Evolutionary conservation across 148 eudicot genomes (phyloP).

Genomic region (Salicornia ramosissima): DNA sequence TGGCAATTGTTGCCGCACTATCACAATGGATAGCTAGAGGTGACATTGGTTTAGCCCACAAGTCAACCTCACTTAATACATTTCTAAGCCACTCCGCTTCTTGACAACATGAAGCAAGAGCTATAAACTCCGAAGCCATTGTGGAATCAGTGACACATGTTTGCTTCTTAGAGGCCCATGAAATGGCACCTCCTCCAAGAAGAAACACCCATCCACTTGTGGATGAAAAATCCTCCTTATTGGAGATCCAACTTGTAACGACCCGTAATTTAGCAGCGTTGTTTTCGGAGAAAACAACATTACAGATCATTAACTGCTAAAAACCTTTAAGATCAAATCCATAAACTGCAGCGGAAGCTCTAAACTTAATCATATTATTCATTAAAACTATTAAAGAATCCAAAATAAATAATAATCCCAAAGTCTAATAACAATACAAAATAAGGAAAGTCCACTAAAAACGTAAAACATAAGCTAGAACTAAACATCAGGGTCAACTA

Average conservation of each 20-base stretch:
- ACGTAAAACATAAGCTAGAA: too few relatives aligned
- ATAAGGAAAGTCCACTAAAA: too few relatives aligned
- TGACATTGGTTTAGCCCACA: background rate
- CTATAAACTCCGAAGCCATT: slow-evolving; percentile 23
- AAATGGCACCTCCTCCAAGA: slow-evolving; percentile 12
- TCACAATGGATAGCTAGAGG: background rate
- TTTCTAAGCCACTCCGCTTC: slow-evolving; percentile 8
- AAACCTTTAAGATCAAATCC: too few relatives aligned
- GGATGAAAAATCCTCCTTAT: slow-evolving; percentile 12
- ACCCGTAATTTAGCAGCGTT: too few relatives aligned
- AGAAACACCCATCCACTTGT: slow-evolving; percentile 24
- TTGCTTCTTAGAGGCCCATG: slow-evolving; percentile 22
- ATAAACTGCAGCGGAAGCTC: too few relatives aligned
- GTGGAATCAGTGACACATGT: slow-evolving; percentile 16
- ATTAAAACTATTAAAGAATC: too few relatives aligned
- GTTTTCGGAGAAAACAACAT: too few relatives aligned
- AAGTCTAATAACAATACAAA: too few relatives aligned
- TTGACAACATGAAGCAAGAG: background rate
- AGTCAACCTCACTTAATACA: background rate
- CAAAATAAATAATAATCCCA: too few relatives aligned
- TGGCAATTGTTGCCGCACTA: background rate
- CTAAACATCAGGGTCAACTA: too few relatives aligned
- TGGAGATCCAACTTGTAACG: slow-evolving; percentile 23
- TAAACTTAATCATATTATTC: too few relatives aligned
- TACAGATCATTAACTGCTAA: too few relatives aligned